Evolutionary conservation across 495 filamentous ascomycete genomes (phyloP), one percentile per base, ranked within the genome.

Genomic region (Xeromyces bisporus): DNA sequence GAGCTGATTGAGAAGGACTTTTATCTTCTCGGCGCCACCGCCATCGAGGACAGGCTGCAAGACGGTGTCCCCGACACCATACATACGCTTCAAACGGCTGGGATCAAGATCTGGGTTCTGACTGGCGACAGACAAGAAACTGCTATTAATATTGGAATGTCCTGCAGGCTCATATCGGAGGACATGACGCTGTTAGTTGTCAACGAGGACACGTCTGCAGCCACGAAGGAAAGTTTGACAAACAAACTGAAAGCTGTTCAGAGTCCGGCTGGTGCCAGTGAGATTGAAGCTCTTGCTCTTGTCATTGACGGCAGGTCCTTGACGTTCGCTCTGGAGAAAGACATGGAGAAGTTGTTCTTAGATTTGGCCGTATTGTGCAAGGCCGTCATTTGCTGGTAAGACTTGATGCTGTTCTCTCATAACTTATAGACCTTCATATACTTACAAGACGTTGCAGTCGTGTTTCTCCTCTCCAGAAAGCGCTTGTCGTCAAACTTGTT

Each of bases 121-220:
- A 99, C 91, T 23, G 91, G 91, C 44, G 91, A 99, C 62, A 69
- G 91, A 45, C 91, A 99, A 50, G 91, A 99, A 50, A 99, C 91
- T 28, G 91, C 91, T 29, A 99, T 99, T 61, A 99, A 99, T 47
- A 99, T 99, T 44, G 91, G 91, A 35, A 99, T 99, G 91, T 93
- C 83, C 45, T 99, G 91, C 56, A 96, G 94, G 60, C 67, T 99
- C 15, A 84, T 99, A 27, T 93, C 84, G 28, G 91, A 99, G 51
- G 91, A 99, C 39, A 99, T 99, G 91, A 92, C 86, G 34, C 64
- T 99, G 8, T 62, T 99, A 31, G 92, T 99, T 47, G 66, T 99
- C 44, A 99, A 99, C 43, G 87, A 99, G 47, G 85, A 93, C 31
- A 68, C 47, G 17, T 58, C 80, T 7, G 53, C 58, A 15, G 78